Conservation (phyloP, 177 flowering plant species). For the Vitis hybrid region DNA sequence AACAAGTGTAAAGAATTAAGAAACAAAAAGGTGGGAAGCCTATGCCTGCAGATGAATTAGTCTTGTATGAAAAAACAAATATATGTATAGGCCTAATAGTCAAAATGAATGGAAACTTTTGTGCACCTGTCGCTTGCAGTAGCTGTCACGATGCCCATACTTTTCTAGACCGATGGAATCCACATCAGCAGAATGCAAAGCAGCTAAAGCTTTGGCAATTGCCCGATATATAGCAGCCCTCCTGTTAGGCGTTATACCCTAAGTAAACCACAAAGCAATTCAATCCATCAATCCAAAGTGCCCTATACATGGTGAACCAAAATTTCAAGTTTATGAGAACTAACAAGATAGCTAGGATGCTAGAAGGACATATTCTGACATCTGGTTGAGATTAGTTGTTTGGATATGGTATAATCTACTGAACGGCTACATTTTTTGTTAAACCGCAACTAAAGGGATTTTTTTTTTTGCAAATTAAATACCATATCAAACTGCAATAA, state of each 20-base stretch:
- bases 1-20: too few relatives aligned
- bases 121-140: constrained; percentile 88
- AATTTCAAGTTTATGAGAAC: too few relatives aligned
- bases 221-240: constrained; percentile 67
- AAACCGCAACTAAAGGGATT: too few relatives aligned
- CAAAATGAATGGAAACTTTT: background rate
- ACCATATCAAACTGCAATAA: background rate
- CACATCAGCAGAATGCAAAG: constrained; percentile 72
- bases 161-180: constrained; percentile 74
- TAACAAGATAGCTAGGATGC: too few relatives aligned
- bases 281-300: background rate
- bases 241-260: constrained; percentile 66
- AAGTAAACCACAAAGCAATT: constrained; percentile 8
- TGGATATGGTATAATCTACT: too few relatives aligned
- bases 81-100: background rate
- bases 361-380: too few relatives aligned
- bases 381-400: too few relatives aligned
- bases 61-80: constrained; percentile 1
- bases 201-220: constrained; percentile 69
- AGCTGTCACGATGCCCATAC: constrained; percentile 71
- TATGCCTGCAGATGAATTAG: too few relatives aligned
- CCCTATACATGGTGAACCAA: too few relatives aligned
- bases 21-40: too few relatives aligned
- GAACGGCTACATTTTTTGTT: too few relatives aligned
- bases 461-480: too few relatives aligned